Base-by-base conservation (phyloP, 2,329 filamentous ascomycete genomes). In the Onygenales sp. region DNA sequence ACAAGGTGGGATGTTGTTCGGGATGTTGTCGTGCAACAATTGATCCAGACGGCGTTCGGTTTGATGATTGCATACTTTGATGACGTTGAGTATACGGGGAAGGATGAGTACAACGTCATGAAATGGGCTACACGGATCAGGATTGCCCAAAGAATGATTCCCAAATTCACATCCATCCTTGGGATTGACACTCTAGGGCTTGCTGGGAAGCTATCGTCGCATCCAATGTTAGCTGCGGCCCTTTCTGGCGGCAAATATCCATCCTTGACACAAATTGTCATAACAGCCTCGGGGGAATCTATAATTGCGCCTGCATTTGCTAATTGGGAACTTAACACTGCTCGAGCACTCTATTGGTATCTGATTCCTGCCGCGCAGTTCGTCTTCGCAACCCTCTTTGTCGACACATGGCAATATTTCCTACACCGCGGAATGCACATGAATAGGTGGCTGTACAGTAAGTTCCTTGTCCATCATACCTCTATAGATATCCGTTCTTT, bases 371-470 rank as follows among this genome's bases (percentile, higher is more conserved):
- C 75, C 2, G 52, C 92, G 48, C 92, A 97, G 68, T 87, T 95
- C 65, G 73, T 81, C 54, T 64, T 87, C 49, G 93, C 85, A 27
- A 80, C 92, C 56, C 73, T 82, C 58, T 77, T 94, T 59, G 81
- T 97, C 61, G 93, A 98, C 72, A 93, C 90, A 44, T 98, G 93
- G 93, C 92, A 98, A 69, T 98, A 98, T 74, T 95, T 96, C 73
- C 79, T 92, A 63, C 93, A 98, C 72, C 88, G 93, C 40, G 81
- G 86, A 54, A 98, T 98, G 93, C 93, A 98, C 73, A 79, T 93
- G 76, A 96, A 97, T 75, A 91, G 88, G 70, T 97, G 88, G 87
- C 80, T 98, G 62, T 97, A 97, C 77, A 86, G 88, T 93, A 77
- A 71, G 87, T 80, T 49, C 27, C 27, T 9, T 7, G 10, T 17